A percentile compares a stretch with the other conserved stretches of the same genome.
Conservation (phyloP, 805 yeast genomes). For the Dipodascopsis uninucleata region DNA sequence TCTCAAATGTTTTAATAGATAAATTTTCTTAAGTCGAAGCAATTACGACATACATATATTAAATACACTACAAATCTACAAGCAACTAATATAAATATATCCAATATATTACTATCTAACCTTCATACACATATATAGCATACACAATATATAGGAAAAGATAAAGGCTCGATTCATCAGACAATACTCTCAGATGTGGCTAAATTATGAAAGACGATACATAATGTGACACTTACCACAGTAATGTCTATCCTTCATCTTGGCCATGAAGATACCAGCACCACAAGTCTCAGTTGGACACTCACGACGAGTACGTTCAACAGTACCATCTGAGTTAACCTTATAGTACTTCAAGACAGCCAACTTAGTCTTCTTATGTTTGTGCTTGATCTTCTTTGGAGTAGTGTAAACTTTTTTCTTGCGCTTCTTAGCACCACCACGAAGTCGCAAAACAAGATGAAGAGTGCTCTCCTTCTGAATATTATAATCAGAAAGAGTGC, state of each 20-base stretch:
- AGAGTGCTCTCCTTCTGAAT: constrained; percentile 96
- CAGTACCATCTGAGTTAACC: constrained; percentile 98
- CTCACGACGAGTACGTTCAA: constrained; percentile 98
- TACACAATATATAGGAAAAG: too few relatives aligned
- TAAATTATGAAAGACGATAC: constrained; percentile 43
- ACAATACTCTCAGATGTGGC: too few relatives aligned
- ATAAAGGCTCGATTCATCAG: too few relatives aligned
- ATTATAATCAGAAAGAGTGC: constrained; percentile 96
- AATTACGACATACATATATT: too few relatives aligned
- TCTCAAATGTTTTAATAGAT: too few relatives aligned
- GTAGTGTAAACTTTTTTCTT: constrained; percentile 99
- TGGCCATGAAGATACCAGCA: constrained; percentile 99
- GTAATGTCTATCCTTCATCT: constrained; percentile 98
- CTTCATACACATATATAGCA: too few relatives aligned
- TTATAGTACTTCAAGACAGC: constrained; percentile 99
- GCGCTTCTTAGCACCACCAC: constrained; percentile 99
- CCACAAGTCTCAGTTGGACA: constrained; percentile 92
- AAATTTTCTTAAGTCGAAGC: too few relatives aligned
- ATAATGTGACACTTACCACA: constrained; percentile 99
- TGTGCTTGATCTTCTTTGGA: constrained; percentile 99
- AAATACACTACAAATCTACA: too few relatives aligned
- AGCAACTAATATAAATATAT: too few relatives aligned
- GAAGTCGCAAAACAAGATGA: constrained; percentile 93
- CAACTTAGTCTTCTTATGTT: constrained; percentile 98
- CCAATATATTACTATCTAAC: too few relatives aligned